A percentile compares a stretch with the other conserved stretches of the same genome.
These are phyloP conservation scores for Urostyla sp. DNA, from an alignment of 73 alveolate genomes.

Conservation along the genomic window DNA sequence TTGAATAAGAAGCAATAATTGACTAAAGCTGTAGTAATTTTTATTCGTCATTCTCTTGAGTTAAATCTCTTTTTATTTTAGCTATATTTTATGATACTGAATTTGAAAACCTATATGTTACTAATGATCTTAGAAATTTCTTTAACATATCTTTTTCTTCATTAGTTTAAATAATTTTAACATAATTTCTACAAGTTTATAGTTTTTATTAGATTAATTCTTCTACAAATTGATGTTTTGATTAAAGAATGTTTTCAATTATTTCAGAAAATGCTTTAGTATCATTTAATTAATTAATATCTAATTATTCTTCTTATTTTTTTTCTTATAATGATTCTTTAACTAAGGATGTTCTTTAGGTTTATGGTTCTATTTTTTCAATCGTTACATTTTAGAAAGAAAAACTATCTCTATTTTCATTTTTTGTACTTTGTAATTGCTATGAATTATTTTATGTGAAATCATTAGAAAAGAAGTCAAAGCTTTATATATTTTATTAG, in stretches of 20 bases:
- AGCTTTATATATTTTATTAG: too few species aligned
- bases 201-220: background rate
- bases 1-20: constrained; percentile 11
- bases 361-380: background rate
- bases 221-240: background rate
- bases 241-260: constrained; percentile 1
- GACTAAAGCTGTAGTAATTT: background rate
- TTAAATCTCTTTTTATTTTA: background rate
- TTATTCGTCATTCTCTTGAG: background rate
- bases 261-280: background rate
- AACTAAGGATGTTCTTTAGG: background rate
- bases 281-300: background rate
- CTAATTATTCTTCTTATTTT: background rate
- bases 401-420: too few species aligned
- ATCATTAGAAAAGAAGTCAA: too few species aligned
- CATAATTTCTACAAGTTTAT: background rate
- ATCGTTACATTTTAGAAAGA: background rate
- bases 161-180: background rate
- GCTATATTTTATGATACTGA: background rate
- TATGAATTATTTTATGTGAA: too few species aligned
- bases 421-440: too few species aligned
- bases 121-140: background rate
- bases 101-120: constrained; percentile 3
- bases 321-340: background rate
- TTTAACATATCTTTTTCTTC: constrained; percentile 2